Conservation (phyloP, 2,329 filamentous ascomycete genomes). For the Aureobasidium zeae region DNA sequence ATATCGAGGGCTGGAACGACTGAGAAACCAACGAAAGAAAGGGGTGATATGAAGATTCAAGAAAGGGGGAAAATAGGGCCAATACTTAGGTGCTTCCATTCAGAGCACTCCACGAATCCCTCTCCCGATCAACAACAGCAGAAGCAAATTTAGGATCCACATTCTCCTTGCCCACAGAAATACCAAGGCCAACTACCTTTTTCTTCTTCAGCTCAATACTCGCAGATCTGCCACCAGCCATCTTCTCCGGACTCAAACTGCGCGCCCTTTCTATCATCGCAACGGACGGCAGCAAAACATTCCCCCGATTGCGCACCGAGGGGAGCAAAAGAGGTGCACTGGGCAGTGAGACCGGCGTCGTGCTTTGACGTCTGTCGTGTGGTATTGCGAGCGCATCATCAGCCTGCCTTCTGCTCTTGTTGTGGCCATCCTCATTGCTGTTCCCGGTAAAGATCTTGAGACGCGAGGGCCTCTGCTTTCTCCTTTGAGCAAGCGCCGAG, state of each 20-base stretch:
- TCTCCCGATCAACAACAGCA: not conserved
- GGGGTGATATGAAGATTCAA: too few species aligned
- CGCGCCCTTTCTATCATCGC: not conserved
- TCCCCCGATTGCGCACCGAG: not conserved
- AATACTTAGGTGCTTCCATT: too few species aligned
- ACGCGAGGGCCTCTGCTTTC: not conserved
- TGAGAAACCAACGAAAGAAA: not conserved
- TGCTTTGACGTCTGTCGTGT: constrained; percentile 2
- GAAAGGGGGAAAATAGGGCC: too few species aligned
- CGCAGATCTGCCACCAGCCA: too few species aligned
- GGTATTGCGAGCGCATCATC: not conserved
- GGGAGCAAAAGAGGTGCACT: not conserved
- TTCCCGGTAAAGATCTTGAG: not conserved
- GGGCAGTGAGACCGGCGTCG: not conserved
- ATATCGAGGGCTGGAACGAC: constrained; percentile 36
- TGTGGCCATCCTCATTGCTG: too few species aligned
- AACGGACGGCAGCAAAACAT: not conserved
- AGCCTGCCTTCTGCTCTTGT: not conserved
- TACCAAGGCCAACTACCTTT: not conserved
- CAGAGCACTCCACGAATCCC: constrained; percentile 5
- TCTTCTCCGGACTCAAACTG: constrained; percentile 6
- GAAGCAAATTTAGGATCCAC: too few species aligned
- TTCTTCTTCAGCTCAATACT: not conserved
- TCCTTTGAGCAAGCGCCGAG: too few species aligned
- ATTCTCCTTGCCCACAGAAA: constrained; percentile 2